Conservation (phyloP, 2,329 filamentous ascomycete genomes). For the Anisogramma anomala region DNA sequence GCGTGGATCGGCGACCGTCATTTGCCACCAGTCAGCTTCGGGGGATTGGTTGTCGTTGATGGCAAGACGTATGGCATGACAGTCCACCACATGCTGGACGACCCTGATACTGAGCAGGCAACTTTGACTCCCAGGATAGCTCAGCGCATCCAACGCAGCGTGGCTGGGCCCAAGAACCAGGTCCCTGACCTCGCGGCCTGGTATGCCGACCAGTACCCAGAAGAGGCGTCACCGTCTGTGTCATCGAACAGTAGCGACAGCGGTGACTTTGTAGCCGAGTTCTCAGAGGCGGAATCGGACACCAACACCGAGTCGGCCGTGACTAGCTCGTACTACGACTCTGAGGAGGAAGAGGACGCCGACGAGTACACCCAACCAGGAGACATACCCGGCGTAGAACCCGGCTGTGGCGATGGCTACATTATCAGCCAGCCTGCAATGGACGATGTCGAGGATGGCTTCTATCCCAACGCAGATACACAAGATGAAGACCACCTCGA, state of each 20-base stretch:
- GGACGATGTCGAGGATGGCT: slow-evolving; percentile 72
- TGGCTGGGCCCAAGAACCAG: slow-evolving; percentile 17
- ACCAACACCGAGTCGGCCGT: slow-evolving; percentile 37
- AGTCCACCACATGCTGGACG: slow-evolving; percentile 91
- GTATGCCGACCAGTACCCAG: slow-evolving; percentile 27
- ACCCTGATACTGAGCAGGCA: slow-evolving; percentile 34
- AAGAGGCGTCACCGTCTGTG: slow-evolving; percentile 25
- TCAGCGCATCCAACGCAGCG: slow-evolving; percentile 16
- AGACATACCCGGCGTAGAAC: slow-evolving; percentile 67
- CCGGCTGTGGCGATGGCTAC: slow-evolving; percentile 64
- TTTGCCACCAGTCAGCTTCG: slow-evolving; percentile 81
- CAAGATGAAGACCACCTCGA: slow-evolving; percentile 74
- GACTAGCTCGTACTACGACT: slow-evolving; percentile 38
- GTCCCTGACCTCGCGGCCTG: slow-evolving; percentile 30
- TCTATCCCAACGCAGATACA: slow-evolving; percentile 61
- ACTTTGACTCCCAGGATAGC: slow-evolving; percentile 3
- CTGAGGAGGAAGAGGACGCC: slow-evolving; percentile 36
- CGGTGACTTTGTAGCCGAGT: slow-evolving; percentile 48
- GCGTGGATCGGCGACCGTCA: slow-evolving; percentile 79
- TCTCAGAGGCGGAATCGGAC: slow-evolving; percentile 52
- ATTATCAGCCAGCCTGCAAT: slow-evolving; percentile 84
- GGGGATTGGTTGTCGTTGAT: slow-evolving; percentile 76
- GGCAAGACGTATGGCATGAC: slow-evolving; percentile 84
- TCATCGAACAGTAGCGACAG: slow-evolving; percentile 30
- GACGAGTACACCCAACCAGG: slow-evolving; percentile 50